A percentile compares a stretch with the other conserved stretches of the same genome.
phyloP scores from a whole-genome alignment of 1,139 yeast genomes.

The Sugiyamaella castrensis region DNA sequence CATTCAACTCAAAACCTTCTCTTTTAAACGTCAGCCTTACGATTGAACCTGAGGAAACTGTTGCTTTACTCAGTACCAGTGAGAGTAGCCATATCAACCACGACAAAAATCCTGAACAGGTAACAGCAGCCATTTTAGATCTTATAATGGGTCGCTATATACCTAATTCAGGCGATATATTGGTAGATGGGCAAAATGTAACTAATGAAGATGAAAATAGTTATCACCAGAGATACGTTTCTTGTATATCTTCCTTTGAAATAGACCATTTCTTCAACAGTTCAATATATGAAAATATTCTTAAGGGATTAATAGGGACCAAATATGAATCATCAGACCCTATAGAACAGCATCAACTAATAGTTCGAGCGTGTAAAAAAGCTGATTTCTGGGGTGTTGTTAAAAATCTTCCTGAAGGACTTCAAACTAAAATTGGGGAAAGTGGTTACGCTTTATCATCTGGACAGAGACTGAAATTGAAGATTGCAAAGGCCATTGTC shows the following conservation, averaged over 20 bases:
- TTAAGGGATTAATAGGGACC: constrained; percentile 12
- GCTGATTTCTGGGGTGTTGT: constrained; percentile 9
- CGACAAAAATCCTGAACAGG: too few relatives aligned
- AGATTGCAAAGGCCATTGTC: constrained; percentile 12
- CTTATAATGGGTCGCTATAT: constrained; percentile 1
- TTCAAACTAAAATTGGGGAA: constrained; percentile 10
- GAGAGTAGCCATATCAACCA: too few relatives aligned
- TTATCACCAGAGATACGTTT: neutral
- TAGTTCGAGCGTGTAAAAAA: constrained; percentile 13
- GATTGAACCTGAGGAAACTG: constrained; percentile 8
- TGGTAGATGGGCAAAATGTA: constrained; percentile 6
- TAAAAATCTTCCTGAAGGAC: constrained; percentile 1
- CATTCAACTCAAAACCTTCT: neutral
- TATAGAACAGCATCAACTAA: constrained; percentile 13
- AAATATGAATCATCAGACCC: constrained; percentile 7
- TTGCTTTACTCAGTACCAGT: constrained; percentile 6
- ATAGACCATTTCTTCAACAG: constrained; percentile 8
- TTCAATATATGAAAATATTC: constrained; percentile 11
- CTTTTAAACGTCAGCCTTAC: constrained; percentile 2
- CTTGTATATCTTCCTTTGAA: constrained; percentile 7
- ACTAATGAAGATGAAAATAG: neutral
- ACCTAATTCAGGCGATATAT: constrained; percentile 6
- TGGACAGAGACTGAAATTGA: constrained; percentile 8
- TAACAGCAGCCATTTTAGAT: constrained; percentile 5
- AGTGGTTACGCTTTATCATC: constrained; percentile 4